These are phyloP conservation scores for Angomonas ambiguus DNA, from an alignment of 208 protist species.

Conservation along the genomic window DNA sequence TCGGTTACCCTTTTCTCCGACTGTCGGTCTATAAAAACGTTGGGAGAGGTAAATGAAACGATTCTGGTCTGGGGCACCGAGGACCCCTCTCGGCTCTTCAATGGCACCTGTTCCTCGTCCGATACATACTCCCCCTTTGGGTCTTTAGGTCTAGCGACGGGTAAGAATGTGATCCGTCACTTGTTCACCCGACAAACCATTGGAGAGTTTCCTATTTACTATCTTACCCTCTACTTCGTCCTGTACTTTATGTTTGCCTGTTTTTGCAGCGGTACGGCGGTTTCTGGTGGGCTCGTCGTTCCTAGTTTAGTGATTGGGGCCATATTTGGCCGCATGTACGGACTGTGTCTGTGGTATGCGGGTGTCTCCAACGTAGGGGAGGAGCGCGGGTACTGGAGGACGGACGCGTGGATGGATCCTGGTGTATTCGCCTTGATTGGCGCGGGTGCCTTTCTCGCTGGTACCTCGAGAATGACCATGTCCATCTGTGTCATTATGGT, in stretches of 20 bases:
- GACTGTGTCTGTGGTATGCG: conserved; percentile 67
- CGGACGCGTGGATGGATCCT: conserved; percentile 82
- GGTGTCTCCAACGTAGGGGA: conserved; percentile 18
- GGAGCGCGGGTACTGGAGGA: conserved; percentile 43
- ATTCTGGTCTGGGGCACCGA: conserved; percentile 76
- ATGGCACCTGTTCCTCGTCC: conserved; percentile 44
- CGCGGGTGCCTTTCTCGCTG: conserved; percentile 87
- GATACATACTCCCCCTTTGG: conserved; percentile 73
- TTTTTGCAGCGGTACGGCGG: conserved; percentile 57
- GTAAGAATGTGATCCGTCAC: conserved; percentile 83
- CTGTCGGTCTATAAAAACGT: conserved; percentile 39
- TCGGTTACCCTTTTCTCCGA: conserved; percentile 30
- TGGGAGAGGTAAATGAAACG: conserved; percentile 22
- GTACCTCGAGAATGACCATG: conserved; percentile 90
- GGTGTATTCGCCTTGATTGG: conserved; percentile 93
- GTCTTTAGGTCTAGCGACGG: conserved; percentile 78
- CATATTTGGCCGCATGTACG: conserved; percentile 77
- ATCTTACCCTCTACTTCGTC: conserved; percentile 73
- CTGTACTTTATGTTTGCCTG: conserved; percentile 82
- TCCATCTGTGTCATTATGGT: conserved; percentile 94
- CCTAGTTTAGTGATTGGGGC: conserved; percentile 90
- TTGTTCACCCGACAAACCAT: conserved; percentile 86
- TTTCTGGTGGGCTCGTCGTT: conserved; percentile 89
- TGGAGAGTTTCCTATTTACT: conserved; percentile 52
- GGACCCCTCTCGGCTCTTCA: conserved; percentile 47